Conservation (phyloP, 208 protist genomes). For the Wallacemonas sp. region DNA sequence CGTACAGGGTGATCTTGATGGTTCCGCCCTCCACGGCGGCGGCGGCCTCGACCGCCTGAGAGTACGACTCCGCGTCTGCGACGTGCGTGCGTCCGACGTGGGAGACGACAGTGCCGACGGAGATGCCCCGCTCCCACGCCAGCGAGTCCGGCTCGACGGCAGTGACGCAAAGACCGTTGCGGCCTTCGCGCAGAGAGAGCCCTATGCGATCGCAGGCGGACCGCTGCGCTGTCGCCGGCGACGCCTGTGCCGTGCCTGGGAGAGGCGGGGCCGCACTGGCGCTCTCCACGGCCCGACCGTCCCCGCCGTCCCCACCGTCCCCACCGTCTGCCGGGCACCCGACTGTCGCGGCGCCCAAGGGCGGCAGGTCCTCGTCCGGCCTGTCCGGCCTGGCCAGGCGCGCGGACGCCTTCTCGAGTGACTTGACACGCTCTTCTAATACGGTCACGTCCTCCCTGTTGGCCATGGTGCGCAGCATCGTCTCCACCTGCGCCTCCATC, state of each 20-base stretch:
- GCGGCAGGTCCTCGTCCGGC: not conserved
- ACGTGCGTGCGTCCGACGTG: slow-evolving; percentile 46
- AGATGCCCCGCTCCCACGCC: slow-evolving; percentile 27
- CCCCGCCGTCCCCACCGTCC: not conserved
- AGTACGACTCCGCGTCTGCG: slow-evolving; percentile 17
- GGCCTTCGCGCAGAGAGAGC: slow-evolving; percentile 21
- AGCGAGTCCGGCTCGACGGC: slow-evolving; percentile 30
- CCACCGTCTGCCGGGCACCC: not conserved
- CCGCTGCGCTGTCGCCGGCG: slow-evolving; percentile 1
- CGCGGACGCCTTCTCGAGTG: slow-evolving; percentile 8
- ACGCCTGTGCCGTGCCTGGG: too few species aligned
- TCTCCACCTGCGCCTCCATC: slow-evolving; percentile 31
- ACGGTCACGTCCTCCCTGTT: slow-evolving; percentile 27
- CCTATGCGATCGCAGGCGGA: slow-evolving; percentile 23
- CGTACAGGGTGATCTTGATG: slow-evolving; percentile 57
- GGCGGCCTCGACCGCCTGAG: slow-evolving; percentile 32
- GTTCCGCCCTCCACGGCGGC: slow-evolving; percentile 12
- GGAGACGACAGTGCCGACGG: slow-evolving; percentile 48
- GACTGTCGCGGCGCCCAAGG: not conserved
- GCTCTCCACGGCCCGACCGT: too few species aligned
- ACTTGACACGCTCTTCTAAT: slow-evolving; percentile 33
- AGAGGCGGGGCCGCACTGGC: too few species aligned
- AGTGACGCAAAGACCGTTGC: slow-evolving; percentile 48
- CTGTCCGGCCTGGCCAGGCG: not conserved
- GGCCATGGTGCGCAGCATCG: slow-evolving; percentile 33